Conservation (phyloP, 257 asterid genomes). For the Cordia subcordata region DNA sequence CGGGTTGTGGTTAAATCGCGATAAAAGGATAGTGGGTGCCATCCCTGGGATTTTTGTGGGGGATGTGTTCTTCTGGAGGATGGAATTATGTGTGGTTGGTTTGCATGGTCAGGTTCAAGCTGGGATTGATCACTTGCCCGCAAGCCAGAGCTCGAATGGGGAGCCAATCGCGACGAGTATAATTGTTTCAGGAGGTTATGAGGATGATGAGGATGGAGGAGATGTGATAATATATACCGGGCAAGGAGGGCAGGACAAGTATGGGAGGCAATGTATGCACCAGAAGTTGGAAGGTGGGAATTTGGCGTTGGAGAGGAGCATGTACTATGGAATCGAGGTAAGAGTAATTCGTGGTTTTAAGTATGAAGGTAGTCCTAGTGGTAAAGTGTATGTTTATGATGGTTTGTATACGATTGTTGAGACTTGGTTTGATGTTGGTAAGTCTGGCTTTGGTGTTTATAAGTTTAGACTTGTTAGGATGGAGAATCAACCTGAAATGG, state of each 20-base stretch:
- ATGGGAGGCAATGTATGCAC: constrained; percentile 51
- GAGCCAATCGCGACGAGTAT: constrained; percentile 93
- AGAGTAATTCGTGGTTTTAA: constrained; percentile 80
- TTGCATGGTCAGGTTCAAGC: constrained; percentile 90
- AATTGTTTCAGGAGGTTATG: constrained; percentile 88
- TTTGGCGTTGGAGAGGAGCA: constrained; percentile 80
- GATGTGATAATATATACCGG: constrained; percentile 83
- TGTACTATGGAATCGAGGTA: constrained; percentile 75
- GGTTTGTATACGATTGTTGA: constrained; percentile 61
- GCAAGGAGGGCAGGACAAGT: constrained; percentile 92
- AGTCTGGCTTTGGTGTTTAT: constrained; percentile 73
- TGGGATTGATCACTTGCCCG: constrained; percentile 74
- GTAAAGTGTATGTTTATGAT: constrained; percentile 80
- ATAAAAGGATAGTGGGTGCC: constrained; percentile 72
- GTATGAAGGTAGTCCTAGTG: constrained; percentile 65
- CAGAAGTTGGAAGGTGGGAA: constrained; percentile 86
- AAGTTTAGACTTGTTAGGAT: constrained; percentile 69
- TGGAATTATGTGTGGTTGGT: constrained; percentile 80
- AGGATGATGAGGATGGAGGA: constrained; percentile 80
- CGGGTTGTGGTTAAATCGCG: constrained; percentile 70
- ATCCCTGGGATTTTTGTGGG: constrained; percentile 74
- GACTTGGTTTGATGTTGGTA: constrained; percentile 78
- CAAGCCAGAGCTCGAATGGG: constrained; percentile 67
- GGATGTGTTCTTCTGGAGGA: constrained; percentile 73
- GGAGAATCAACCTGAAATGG: constrained; percentile 66